These are phyloP conservation scores for Eucommia ulmoides DNA, from an alignment of 257 asterid species.

Conservation along the genomic window DNA sequence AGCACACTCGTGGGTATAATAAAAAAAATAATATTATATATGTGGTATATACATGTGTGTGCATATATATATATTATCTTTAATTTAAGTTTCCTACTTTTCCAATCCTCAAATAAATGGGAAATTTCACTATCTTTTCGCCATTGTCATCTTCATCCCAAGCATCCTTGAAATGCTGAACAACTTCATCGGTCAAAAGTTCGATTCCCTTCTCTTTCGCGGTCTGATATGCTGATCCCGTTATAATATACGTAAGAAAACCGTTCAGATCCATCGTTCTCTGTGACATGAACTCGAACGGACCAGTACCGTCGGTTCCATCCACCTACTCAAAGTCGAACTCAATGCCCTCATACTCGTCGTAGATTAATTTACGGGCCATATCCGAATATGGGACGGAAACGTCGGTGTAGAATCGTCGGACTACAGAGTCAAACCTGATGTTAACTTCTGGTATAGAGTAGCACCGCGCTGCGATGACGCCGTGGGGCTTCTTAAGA, in stretches of 20 bases:
- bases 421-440: slow-evolving; percentile 29
- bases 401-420: slow-evolving; percentile 13
- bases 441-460: slow-evolving; percentile 32
- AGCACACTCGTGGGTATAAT: no score
- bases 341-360: slow-evolving; percentile 41
- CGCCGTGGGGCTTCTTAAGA: slow-evolving; percentile 57
- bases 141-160: slow-evolving; percentile 48
- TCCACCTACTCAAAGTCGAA: slow-evolving; percentile 61
- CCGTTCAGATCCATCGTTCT: slow-evolving; percentile 47
- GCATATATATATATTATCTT: not conserved
- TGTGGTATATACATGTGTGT: not conserved
- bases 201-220: slow-evolving; percentile 74
- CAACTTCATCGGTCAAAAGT: slow-evolving; percentile 30
- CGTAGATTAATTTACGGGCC: slow-evolving; percentile 25
- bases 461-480: slow-evolving; percentile 76
- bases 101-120: slow-evolving; percentile 62
- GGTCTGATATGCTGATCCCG: slow-evolving; percentile 63
- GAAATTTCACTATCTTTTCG: slow-evolving; percentile 34
- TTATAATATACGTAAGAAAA: slow-evolving; percentile 31
- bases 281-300: slow-evolving; percentile 41
- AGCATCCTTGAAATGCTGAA: slow-evolving; percentile 35
- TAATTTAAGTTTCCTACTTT: slow-evolving; percentile 32
- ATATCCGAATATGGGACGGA: slow-evolving; percentile 29
- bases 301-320: slow-evolving; percentile 49
- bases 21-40: not conserved